phyloP scores from a whole-genome alignment of 306 rosid genomes.

The Castanospermum australe region DNA sequence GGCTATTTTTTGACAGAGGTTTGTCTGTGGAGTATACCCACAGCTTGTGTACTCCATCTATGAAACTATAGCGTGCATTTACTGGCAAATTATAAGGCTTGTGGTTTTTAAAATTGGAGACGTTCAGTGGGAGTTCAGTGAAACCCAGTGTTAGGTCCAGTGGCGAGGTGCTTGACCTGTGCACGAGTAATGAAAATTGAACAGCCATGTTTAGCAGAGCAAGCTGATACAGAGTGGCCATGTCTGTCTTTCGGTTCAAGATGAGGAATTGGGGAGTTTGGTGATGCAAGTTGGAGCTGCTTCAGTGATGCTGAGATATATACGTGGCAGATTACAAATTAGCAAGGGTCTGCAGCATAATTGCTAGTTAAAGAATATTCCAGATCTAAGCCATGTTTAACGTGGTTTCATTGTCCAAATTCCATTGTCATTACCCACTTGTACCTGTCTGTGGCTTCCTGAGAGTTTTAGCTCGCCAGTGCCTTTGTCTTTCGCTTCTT shows the following conservation, averaged over 20 bases:
- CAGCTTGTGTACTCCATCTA: conserved; percentile 25
- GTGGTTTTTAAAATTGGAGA: conserved; percentile 7
- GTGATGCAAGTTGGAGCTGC: background rate
- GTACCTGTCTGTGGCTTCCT: background rate
- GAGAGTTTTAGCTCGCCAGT: no score
- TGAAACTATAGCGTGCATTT: conserved; percentile 24
- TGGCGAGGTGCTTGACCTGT: background rate
- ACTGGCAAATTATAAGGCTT: conserved; percentile 27
- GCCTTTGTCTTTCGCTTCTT: no score
- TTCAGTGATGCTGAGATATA: background rate
- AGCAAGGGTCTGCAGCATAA: background rate
- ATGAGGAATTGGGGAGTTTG: background rate
- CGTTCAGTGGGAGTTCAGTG: conserved; percentile 13
- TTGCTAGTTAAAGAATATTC: background rate
- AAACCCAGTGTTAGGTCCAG: conserved; percentile 31
- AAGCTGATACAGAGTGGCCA: background rate
- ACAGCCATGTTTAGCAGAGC: background rate
- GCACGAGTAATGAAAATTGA: background rate
- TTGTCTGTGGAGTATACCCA: conserved; percentile 43
- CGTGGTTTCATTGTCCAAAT: no score
- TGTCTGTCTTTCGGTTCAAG: background rate
- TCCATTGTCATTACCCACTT: background rate
- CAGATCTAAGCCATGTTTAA: no score
- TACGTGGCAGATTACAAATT: no score
- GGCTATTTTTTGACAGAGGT: conserved; percentile 13